Conservation (phyloP, 2,329 filamentous ascomycete genomes). For the Penicillium sp. region DNA sequence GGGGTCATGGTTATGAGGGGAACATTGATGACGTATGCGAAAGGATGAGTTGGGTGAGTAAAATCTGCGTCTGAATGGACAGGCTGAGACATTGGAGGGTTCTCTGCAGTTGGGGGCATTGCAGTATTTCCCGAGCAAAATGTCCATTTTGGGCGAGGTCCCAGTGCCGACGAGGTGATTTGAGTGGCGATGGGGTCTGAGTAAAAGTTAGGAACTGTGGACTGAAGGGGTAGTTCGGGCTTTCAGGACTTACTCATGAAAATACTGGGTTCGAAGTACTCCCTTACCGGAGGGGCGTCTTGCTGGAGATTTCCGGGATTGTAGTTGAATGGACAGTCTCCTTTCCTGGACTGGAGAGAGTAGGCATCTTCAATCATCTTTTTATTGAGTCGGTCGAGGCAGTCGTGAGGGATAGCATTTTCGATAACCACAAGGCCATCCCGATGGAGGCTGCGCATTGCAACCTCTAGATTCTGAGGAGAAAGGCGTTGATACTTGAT, state of each 20-base stretch:
- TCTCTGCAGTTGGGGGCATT: constrained; percentile 51
- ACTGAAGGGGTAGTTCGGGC: neutral
- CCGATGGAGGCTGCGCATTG: constrained; percentile 51
- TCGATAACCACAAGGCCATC: constrained; percentile 61
- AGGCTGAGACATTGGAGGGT: constrained; percentile 40
- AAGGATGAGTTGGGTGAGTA: constrained; percentile 54
- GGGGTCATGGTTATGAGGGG: constrained; percentile 53
- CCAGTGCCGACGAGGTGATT: constrained; percentile 50
- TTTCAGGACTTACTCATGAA: constrained; percentile 51
- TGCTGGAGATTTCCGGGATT: constrained; percentile 61
- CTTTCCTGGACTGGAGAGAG: constrained; percentile 51
- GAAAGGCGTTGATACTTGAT: constrained; percentile 41
- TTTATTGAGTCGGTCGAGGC: constrained; percentile 57
- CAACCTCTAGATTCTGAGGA: constrained; percentile 56
- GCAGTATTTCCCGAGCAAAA: constrained; percentile 56
- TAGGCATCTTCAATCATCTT: constrained; percentile 62
- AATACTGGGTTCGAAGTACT: constrained; percentile 53
- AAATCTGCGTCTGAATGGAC: constrained; percentile 63
- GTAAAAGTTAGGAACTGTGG: constrained; percentile 20
- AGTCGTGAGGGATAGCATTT: constrained; percentile 51
- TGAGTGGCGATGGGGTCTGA: constrained; percentile 50
- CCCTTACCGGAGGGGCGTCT: constrained; percentile 53
- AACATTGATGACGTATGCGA: constrained; percentile 57
- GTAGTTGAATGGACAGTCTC: constrained; percentile 62
- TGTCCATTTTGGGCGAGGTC: constrained; percentile 56